Evolutionary conservation across 306 rosid species (phyloP).

Genomic region (Fragaria ananassa): DNA sequence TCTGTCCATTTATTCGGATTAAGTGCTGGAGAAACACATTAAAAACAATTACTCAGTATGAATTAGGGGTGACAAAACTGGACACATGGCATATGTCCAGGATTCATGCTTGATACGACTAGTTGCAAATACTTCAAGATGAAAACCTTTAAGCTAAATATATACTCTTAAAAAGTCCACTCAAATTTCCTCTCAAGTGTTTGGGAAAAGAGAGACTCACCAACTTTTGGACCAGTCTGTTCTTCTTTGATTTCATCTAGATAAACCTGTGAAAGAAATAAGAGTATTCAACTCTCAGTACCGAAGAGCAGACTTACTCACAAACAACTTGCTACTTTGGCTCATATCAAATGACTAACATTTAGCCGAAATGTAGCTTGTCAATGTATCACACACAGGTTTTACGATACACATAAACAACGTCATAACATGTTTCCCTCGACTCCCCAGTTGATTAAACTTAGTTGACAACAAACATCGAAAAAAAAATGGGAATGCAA

Average conservation of each 20-base stretch:
- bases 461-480: no score
- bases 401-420: neutral
- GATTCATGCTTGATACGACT: neutral
- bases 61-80: neutral
- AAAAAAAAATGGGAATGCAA: no score
- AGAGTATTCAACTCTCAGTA: neutral
- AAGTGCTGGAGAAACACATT: slow-evolving; percentile 52
- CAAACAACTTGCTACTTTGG: neutral
- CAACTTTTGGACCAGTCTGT: slow-evolving; percentile 41
- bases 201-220: slow-evolving; percentile 32
- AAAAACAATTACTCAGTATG: slow-evolving; percentile 10
- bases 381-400: neutral
- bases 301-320: neutral
- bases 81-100: neutral
- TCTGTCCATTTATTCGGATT: slow-evolving; percentile 66
- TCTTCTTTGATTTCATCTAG: slow-evolving; percentile 49
- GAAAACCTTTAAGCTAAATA: neutral
- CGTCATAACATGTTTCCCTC: no score
- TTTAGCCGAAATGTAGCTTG: neutral
- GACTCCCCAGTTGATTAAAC: no score
- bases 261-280: slow-evolving; percentile 42
- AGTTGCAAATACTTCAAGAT: neutral
- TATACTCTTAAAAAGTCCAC: neutral
- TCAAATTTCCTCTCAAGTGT: neutral
- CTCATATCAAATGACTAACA: neutral